Evolutionary conservation across 805 yeast genomes (phyloP).

Genomic region (Millerozyma acaciae): DNA sequence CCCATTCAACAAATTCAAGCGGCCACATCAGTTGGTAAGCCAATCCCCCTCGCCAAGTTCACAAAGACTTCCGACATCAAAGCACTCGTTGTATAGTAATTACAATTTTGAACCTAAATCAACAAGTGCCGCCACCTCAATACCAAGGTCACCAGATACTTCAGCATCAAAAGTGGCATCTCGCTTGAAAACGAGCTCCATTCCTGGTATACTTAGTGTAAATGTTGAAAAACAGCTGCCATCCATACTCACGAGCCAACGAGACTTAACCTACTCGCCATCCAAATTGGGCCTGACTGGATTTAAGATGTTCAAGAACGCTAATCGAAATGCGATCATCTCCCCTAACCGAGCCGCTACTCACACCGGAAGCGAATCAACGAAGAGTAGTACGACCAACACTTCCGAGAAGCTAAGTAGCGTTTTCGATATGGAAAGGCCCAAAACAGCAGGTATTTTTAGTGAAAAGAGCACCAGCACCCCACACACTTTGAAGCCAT

Average conservation of each 20-base stretch:
- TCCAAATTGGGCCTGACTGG: slow-evolving; percentile 27
- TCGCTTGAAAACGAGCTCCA: slow-evolving; percentile 4
- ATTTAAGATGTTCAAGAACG: slow-evolving; percentile 33
- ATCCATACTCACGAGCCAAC: no score
- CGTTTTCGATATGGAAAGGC: slow-evolving; percentile 5
- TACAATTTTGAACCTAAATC: no score
- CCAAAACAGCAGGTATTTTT: slow-evolving; percentile 4
- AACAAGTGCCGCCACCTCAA: no score
- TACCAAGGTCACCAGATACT: background rate
- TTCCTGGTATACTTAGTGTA: no score
- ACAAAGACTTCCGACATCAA: slow-evolving; percentile 10
- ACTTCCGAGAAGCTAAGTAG: background rate
- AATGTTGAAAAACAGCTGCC: no score
- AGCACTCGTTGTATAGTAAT: slow-evolving; percentile 3
- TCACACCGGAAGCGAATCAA: background rate
- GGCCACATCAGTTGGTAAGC: slow-evolving; percentile 42
- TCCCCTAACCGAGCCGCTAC: slow-evolving; percentile 24
- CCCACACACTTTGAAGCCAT: background rate
- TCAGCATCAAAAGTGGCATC: background rate
- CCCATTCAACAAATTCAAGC: slow-evolving; percentile 33
- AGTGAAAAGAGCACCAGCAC: background rate
- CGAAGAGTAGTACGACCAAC: no score
- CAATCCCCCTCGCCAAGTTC: slow-evolving; percentile 41
- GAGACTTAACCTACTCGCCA: no score
- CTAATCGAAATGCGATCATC: slow-evolving; percentile 28